phyloP scores from a whole-genome alignment of 2,329 filamentous ascomycete species.

The Dendrostoma leiphaemia region DNA sequence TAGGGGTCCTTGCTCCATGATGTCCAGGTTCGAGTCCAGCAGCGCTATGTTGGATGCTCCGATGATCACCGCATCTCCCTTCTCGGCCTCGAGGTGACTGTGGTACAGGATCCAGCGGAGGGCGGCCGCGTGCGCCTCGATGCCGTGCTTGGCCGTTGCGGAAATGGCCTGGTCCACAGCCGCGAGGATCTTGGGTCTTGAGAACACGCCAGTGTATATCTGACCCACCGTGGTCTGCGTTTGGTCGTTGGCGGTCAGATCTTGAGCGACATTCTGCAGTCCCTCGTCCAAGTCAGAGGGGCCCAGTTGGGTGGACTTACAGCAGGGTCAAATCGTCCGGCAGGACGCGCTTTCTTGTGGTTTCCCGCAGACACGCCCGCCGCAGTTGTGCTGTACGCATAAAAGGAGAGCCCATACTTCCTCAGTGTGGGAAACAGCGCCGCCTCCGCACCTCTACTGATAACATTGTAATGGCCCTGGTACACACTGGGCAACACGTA shows the following conservation, averaged over 20 bases:
- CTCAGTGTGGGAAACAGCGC: slow-evolving; percentile 35
- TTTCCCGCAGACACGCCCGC: slow-evolving; percentile 22
- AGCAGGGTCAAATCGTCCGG: slow-evolving; percentile 25
- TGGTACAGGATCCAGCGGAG: slow-evolving; percentile 40
- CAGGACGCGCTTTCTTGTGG: slow-evolving; percentile 19
- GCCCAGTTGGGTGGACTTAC: slow-evolving; percentile 16
- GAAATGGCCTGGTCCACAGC: slow-evolving; percentile 27
- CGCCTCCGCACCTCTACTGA: slow-evolving; percentile 31
- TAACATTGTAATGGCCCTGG: slow-evolving; percentile 65
- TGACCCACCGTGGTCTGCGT: slow-evolving; percentile 19
- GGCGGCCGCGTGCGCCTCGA: slow-evolving; percentile 38
- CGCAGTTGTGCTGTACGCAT: slow-evolving; percentile 29
- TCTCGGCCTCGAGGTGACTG: slow-evolving; percentile 27
- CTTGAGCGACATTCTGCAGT: not conserved
- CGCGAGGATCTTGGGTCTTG: slow-evolving; percentile 26
- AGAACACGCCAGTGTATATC: slow-evolving; percentile 27
- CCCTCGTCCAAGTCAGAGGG: not conserved
- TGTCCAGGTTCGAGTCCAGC: slow-evolving; percentile 32
- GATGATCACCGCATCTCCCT: slow-evolving; percentile 36
- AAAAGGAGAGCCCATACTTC: slow-evolving; percentile 33
- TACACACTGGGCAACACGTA: slow-evolving; percentile 69
- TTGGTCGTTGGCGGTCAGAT: not conserved
- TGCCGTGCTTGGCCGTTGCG: slow-evolving; percentile 31
- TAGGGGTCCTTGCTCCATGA: slow-evolving; percentile 38
- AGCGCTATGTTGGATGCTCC: slow-evolving; percentile 34